Percentiles rank a stretch among this genome's conserved stretches.
These are phyloP conservation scores for Volvox reticuliferus DNA, from an alignment of 139 green algal genomes.

Conservation along the genomic window DNA sequence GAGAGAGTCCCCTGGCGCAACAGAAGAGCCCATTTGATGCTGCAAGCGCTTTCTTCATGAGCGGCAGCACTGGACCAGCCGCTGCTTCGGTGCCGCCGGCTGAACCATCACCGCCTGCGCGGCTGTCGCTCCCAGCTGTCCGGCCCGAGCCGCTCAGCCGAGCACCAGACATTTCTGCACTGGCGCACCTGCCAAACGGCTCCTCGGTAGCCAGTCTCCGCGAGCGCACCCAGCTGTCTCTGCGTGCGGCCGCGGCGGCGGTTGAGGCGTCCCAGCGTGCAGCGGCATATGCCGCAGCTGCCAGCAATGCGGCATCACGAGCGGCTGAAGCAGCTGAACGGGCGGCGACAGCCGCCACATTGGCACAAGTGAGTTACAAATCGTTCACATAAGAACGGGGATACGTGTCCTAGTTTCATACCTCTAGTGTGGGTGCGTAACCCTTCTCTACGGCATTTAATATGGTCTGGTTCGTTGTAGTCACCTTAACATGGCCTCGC, in stretches of 20 bases:
- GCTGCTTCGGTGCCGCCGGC: not conserved
- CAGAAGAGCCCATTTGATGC: not conserved
- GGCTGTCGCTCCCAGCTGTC: not conserved
- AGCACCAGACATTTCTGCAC: conserved; percentile 18
- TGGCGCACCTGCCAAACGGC: conserved; percentile 9
- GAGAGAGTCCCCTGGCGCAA: not conserved
- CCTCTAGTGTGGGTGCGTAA: too few relatives aligned
- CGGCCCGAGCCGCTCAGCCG: conserved; percentile 31
- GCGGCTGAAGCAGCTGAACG: conserved; percentile 57
- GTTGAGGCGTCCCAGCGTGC: conserved; percentile 49
- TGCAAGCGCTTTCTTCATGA: not conserved
- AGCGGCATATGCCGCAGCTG: conserved; percentile 49
- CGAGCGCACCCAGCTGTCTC: conserved; percentile 37
- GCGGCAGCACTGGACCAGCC: not conserved
- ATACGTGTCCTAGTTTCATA: too few relatives aligned
- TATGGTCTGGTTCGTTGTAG: too few relatives aligned
- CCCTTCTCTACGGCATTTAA: too few relatives aligned
- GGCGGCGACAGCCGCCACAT: conserved; percentile 36
- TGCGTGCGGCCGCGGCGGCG: conserved; percentile 36
- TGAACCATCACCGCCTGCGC: not conserved
- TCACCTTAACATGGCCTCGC: too few relatives aligned
- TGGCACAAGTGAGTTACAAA: conserved; percentile 27
- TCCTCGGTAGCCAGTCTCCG: not conserved
- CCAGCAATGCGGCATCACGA: conserved; percentile 26
- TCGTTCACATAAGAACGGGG: too few relatives aligned